phyloP scores from a whole-genome alignment of 768 basidiomycete species.

The Pisolithus tinctorius region DNA sequence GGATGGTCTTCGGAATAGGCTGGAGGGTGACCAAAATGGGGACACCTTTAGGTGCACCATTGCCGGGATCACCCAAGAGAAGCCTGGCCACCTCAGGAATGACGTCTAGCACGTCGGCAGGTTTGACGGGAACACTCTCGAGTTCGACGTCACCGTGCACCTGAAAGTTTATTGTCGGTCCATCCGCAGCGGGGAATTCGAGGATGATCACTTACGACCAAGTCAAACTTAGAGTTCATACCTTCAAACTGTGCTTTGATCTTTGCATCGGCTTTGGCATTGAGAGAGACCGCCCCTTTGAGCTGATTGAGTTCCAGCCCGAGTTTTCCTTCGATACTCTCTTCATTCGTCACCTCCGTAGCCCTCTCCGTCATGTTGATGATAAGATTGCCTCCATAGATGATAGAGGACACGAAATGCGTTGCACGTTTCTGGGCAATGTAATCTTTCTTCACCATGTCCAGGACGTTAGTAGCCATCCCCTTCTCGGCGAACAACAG shows the following conservation, averaged over 20 bases:
- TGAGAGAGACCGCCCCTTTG: no score
- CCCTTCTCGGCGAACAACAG: background rate
- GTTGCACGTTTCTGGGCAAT: background rate
- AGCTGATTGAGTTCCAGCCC: no score
- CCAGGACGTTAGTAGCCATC: background rate
- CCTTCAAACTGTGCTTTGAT: no score
- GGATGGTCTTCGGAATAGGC: background rate
- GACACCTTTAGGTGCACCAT: background rate
- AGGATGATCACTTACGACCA: background rate
- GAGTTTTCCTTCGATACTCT: slow-evolving; percentile 10
- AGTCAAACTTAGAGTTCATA: no score
- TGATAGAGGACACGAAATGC: background rate
- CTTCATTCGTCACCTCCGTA: slow-evolving; percentile 6
- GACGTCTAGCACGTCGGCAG: background rate
- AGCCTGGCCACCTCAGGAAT: background rate
- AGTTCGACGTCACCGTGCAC: background rate
- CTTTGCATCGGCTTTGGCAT: no score
- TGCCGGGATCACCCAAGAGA: background rate
- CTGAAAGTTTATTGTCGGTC: background rate
- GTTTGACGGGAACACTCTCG: background rate
- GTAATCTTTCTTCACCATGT: background rate
- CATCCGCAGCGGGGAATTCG: background rate
- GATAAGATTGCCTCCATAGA: background rate
- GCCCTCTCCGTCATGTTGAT: slow-evolving; percentile 11
- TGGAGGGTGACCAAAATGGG: background rate